Percentiles rank a stretch among this genome's conserved stretches.
Conservation (phyloP, 2,329 filamentous ascomycete genomes). For the Biscogniauxia marginata region DNA sequence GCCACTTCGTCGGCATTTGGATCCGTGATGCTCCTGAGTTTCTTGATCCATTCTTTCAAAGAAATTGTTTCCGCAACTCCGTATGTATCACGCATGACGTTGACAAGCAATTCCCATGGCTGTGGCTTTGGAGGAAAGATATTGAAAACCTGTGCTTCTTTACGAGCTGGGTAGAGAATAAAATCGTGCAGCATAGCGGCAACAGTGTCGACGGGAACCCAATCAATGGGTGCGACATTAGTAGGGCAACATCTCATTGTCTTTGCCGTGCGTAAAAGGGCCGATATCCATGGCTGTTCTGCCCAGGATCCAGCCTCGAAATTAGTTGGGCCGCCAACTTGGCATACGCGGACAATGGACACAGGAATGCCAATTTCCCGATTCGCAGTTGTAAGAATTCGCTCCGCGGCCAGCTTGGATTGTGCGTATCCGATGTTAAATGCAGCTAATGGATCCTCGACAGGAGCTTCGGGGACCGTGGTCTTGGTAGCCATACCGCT, state of each 20-base stretch:
- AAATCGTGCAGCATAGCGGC: constrained; percentile 12
- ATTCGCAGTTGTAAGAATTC: constrained; percentile 9
- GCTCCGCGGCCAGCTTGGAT: constrained; percentile 20
- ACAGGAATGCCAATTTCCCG: constrained; percentile 7
- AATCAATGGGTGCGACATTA: constrained; percentile 9
- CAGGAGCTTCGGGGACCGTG: constrained; percentile 14
- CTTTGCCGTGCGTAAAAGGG: constrained; percentile 13
- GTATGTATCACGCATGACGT: constrained; percentile 1
- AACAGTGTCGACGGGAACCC: constrained; percentile 15
- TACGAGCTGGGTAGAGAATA: background rate
- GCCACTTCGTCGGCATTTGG: constrained; percentile 8
- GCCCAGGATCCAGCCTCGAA: constrained; percentile 4
- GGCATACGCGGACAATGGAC: constrained; percentile 15
- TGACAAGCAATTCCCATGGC: constrained; percentile 12
- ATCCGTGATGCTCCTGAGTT: constrained; percentile 6
- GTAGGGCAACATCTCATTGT: constrained; percentile 8
- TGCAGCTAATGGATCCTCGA: constrained; percentile 8
- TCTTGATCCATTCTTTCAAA: constrained; percentile 11
- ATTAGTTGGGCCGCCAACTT: constrained; percentile 13
- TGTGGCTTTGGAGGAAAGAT: constrained; percentile 3
- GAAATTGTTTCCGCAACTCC: constrained; percentile 7
- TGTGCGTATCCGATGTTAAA: constrained; percentile 18
- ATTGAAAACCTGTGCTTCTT: constrained; percentile 8
- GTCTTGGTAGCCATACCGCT: constrained; percentile 6
- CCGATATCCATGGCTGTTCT: constrained; percentile 20